phyloP scores from a whole-genome alignment of 225 moss, liverwort and hornwort genomes.

The Thuidium tamariscinum region DNA sequence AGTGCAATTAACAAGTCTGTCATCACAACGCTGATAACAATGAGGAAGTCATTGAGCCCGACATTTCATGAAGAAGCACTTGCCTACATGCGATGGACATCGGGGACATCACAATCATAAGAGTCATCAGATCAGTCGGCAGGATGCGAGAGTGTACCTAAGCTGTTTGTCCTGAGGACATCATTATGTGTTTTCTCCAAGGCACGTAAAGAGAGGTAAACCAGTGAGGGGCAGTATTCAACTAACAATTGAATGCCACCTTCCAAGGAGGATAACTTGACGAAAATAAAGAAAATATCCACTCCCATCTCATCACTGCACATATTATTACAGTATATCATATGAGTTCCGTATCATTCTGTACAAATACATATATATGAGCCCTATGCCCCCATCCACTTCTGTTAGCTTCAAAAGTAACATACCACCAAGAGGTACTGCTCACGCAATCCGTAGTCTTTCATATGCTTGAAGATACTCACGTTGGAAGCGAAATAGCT shows the following conservation, averaged over 20 bases:
- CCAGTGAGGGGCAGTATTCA: constrained; percentile 29
- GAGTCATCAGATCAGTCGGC: neutral
- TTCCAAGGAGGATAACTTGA: constrained; percentile 53
- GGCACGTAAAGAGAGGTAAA: constrained; percentile 27
- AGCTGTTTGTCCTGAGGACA: constrained; percentile 43
- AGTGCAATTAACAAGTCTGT: constrained; percentile 61
- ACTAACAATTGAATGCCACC: constrained; percentile 41
- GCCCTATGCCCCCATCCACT: neutral
- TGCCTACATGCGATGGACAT: neutral
- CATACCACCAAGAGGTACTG: neutral
- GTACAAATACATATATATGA: neutral
- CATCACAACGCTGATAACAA: neutral
- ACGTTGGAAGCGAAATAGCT: constrained; percentile 45
- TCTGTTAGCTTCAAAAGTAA: neutral
- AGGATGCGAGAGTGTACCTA: constrained; percentile 34
- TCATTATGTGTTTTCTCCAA: constrained; percentile 55
- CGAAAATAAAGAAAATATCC: constrained; percentile 48
- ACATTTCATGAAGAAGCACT: neutral
- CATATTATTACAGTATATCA: neutral
- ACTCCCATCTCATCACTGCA: constrained; percentile 54
- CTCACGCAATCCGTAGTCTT: neutral
- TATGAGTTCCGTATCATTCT: neutral
- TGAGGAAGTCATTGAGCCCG: neutral
- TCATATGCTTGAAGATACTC: neutral
- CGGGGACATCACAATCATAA: neutral